These are phyloP conservation scores for Citropsis articulata DNA, from an alignment of 345 rosid species.

Conservation along the genomic window DNA sequence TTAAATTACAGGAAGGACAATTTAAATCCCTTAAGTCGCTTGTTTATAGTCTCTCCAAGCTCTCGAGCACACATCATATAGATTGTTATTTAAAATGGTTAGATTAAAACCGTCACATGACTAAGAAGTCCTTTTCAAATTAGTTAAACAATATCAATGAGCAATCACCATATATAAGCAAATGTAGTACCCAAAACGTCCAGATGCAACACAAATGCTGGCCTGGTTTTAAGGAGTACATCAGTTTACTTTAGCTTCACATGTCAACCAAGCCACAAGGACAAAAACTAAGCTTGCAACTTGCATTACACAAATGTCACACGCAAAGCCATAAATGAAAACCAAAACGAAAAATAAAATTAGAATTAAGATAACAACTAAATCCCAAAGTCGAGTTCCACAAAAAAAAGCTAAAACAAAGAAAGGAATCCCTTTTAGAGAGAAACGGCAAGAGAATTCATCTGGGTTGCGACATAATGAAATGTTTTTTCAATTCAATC, in stretches of 20 bases:
- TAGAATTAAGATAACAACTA: background rate
- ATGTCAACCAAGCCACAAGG: conserved; percentile 21
- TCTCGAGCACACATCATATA: background rate
- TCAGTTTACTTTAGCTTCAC: conserved; percentile 43
- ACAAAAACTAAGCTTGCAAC: background rate
- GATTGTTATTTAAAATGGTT: background rate
- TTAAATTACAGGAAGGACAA: background rate
- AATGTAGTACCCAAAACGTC: conserved; percentile 72
- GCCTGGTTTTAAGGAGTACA: conserved; percentile 71
- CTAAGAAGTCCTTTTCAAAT: background rate
- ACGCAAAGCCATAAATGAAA: conserved; percentile 19
- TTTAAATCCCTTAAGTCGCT: background rate
- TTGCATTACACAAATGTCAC: background rate
- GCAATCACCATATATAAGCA: background rate
- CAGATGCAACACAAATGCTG: conserved; percentile 46
- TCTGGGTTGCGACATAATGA: background rate
- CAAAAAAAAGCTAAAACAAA: background rate
- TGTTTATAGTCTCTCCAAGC: background rate
- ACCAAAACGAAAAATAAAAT: background rate
- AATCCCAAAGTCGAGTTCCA: background rate
- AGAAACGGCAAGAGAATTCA: background rate
- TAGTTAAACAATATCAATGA: background rate
- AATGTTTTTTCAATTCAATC: background rate
- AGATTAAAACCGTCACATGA: background rate
- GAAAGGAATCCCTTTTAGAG: background rate